Base-by-base conservation (phyloP, 2,329 filamentous ascomycete genomes). In the Ascochyta pisi region DNA sequence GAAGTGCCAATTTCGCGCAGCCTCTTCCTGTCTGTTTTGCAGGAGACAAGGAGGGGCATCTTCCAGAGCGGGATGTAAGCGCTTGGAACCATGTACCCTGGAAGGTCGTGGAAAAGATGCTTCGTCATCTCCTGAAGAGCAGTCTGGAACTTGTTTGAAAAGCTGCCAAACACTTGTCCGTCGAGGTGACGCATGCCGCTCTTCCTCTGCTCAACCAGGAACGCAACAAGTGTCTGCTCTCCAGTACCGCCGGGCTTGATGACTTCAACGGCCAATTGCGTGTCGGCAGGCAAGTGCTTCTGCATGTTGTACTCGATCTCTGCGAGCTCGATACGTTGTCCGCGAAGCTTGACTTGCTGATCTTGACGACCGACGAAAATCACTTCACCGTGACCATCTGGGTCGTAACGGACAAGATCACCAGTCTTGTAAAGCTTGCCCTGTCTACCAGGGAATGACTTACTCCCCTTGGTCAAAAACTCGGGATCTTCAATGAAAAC, bases 401-500 rank as follows among this genome's bases (percentile, higher is more conserved):
- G 70, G 3, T 85, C 83, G 53, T 96, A 84, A 3, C 65, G 63
- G 1, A 71, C 65, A 3, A 76, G 57, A 52, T 74, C 71, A n/a
- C 72, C 72, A 8, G 68, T 70, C 57, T 70, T 72, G 56, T 69
- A 75, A 16, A 71, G 59, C 10, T 66, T 60, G 7, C 91, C 92
- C 19, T 46, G 49, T 60, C 73, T 55, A 49, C 77, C 67, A 78
- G 83, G 49, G 81, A 81, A 67, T 81, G 82, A 10, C 77, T 81
- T 46, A 87, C 78, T 73, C 87, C 89, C 47, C 89, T 50, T 87
- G 78, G 62, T 61, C 85, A 87, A 24, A 68, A 87, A 89, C 39
- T 77, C 68, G 0, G 82, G 78, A 24, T 87, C 86, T 1, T 87
- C 74, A 13, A 77, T 73, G 54, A 75, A 77, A 0, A 74, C 71